Conservation (phyloP, 2,329 filamentous ascomycete genomes). For the Setomelanomma holmii region DNA sequence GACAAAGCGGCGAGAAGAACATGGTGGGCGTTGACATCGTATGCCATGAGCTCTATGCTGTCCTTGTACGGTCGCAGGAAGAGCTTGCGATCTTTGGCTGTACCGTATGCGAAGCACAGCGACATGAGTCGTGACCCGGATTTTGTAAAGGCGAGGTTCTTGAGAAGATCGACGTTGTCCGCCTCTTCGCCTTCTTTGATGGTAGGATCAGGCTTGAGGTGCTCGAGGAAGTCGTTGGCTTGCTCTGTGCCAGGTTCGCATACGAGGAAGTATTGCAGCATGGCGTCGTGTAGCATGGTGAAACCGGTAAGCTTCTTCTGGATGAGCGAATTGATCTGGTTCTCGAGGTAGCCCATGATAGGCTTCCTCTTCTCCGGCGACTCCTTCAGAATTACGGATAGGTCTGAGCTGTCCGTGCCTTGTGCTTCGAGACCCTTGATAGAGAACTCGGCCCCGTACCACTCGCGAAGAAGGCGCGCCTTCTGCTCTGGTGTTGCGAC, state of each 20-base stretch:
- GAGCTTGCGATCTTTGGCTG: conserved; percentile 90
- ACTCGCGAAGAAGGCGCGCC: conserved; percentile 83
- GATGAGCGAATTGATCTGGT: conserved; percentile 88
- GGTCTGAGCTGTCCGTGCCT: conserved; percentile 66
- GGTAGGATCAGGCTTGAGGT: conserved; percentile 89
- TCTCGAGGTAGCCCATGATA: conserved; percentile 84
- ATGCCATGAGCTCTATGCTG: conserved; percentile 83
- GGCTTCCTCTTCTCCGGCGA: conserved; percentile 85
- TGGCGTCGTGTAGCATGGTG: conserved; percentile 96
- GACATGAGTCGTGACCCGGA: conserved; percentile 84
- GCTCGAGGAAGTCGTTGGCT: conserved; percentile 84
- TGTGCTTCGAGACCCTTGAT: conserved; percentile 68
- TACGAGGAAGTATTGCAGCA: conserved; percentile 94
- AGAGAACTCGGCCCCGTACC: conserved; percentile 94
- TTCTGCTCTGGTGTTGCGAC: conserved; percentile 88
- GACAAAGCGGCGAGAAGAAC: conserved; percentile 88
- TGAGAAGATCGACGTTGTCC: conserved; percentile 71
- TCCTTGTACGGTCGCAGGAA: conserved; percentile 91
- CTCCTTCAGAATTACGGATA: conserved; percentile 75
- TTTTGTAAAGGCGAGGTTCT: conserved; percentile 95
- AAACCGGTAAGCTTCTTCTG: conserved; percentile 98
- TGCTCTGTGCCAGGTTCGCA: conserved; percentile 79
- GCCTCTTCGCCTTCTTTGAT: conserved; percentile 61
- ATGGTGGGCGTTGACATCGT: conserved; percentile 77
- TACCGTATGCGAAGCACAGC: conserved; percentile 81